phyloP scores from a whole-genome alignment of 2,329 filamentous ascomycete species.

The Ophiostoma quercus region DNA sequence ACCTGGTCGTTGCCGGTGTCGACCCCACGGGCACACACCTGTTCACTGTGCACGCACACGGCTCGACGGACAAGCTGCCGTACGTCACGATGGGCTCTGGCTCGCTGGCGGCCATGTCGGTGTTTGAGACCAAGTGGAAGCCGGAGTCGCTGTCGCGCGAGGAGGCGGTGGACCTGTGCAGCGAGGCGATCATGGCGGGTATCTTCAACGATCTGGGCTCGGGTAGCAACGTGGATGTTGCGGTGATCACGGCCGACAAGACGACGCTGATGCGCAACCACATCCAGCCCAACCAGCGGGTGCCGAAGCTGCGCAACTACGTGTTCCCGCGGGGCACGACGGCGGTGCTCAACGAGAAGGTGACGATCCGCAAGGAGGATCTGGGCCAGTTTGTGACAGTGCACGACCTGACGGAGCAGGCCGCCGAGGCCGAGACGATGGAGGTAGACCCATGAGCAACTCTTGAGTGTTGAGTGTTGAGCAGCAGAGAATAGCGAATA shows the following conservation, averaged over 20 bases:
- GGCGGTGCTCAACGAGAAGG: conserved; percentile 89
- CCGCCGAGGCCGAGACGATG: conserved; percentile 59
- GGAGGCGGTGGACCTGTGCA: conserved; percentile 74
- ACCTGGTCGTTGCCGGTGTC: conserved; percentile 93
- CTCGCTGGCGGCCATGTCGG: conserved; percentile 91
- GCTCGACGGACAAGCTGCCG: conserved; percentile 95
- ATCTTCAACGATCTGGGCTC: conserved; percentile 98
- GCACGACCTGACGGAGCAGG: conserved; percentile 62
- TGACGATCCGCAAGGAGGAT: conserved; percentile 81
- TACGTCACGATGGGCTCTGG: conserved; percentile 99
- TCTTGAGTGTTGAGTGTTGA: background rate
- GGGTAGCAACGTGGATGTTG: conserved; percentile 95
- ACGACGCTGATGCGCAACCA: conserved; percentile 89
- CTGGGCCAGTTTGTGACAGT: conserved; percentile 92
- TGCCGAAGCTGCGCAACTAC: conserved; percentile 89
- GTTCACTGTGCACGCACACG: conserved; percentile 97
- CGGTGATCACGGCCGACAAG: conserved; percentile 91
- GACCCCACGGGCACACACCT: conserved; percentile 93
- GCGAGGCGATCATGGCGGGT: conserved; percentile 88
- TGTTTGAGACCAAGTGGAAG: conserved; percentile 97
- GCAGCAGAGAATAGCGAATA: background rate
- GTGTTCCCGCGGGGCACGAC: conserved; percentile 88
- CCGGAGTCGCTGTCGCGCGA: conserved; percentile 62
- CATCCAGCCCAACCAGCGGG: conserved; percentile 87
- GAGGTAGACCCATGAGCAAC: conserved; percentile 55